phyloP scores from a whole-genome alignment of 2,329 filamentous ascomycete genomes.

The Graphiopsis chlorocephala region DNA sequence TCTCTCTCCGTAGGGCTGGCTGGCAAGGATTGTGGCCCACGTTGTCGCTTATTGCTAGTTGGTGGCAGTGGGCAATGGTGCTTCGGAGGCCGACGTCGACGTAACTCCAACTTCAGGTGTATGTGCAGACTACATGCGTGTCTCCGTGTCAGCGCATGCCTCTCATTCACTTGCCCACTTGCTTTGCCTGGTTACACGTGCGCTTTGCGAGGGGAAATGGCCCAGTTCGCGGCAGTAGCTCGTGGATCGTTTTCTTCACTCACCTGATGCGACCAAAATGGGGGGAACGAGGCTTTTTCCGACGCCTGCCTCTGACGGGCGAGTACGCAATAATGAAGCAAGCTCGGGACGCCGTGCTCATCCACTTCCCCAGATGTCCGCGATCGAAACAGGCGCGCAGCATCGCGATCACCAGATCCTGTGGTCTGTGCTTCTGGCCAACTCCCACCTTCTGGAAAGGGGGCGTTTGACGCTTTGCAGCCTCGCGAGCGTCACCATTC shows the following conservation, averaged over 20 bases:
- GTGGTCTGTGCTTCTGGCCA: not conserved
- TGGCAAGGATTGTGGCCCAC: not conserved
- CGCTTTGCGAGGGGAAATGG: not conserved
- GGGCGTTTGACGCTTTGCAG: too few species aligned
- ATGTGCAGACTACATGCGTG: not conserved
- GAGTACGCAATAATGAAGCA: constrained; percentile 5
- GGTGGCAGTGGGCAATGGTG: not conserved
- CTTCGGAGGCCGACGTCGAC: not conserved
- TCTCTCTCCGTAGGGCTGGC: not conserved
- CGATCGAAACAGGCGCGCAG: not conserved
- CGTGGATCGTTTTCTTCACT: not conserved
- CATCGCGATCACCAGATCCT: not conserved
- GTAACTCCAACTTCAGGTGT: not conserved
- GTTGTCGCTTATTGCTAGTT: not conserved
- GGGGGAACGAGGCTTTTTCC: not conserved
- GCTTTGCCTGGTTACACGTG: not conserved
- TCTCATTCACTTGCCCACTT: not conserved
- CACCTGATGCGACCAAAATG: not conserved
- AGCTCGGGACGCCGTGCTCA: not conserved
- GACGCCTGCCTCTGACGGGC: not conserved
- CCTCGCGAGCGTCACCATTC: not conserved
- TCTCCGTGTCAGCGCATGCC: not conserved
- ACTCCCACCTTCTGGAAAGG: too few species aligned
- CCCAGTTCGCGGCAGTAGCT: not conserved
- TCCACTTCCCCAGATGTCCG: constrained; percentile 1